Percentiles rank a stretch among this genome's conserved stretches.
Evolutionary conservation across 2,329 filamentous ascomycete genomes (phyloP).

Genomic region (Pestalotiopsis sp.): DNA sequence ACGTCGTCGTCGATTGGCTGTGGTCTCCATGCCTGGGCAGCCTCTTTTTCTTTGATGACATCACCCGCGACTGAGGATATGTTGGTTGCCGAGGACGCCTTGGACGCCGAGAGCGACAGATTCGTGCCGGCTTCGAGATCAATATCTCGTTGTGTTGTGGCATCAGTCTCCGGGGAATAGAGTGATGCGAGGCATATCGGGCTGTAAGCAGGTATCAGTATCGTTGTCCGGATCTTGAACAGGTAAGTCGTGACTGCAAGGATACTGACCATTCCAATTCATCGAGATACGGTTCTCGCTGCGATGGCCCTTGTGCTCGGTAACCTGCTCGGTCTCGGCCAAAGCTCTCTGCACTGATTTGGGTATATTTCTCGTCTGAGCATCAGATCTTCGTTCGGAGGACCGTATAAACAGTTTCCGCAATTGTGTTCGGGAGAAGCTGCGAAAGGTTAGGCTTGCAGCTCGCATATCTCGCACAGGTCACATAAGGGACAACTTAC

Average conservation of each 20-base stretch:
- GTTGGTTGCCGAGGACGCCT: conserved; percentile 10
- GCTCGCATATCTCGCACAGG: neutral
- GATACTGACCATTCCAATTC: conserved; percentile 23
- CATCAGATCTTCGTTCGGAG: neutral
- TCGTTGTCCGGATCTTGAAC: neutral
- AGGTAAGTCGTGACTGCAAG: neutral
- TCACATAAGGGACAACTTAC: conserved; percentile 18
- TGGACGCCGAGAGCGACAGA: neutral
- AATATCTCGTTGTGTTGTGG: conserved; percentile 1
- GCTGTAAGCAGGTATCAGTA: conserved; percentile 16
- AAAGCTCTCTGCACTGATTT: conserved; percentile 22
- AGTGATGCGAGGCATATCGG: conserved; percentile 29
- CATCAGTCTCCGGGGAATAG: conserved; percentile 15
- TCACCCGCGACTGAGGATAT: conserved; percentile 9
- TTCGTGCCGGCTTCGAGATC: conserved; percentile 19
- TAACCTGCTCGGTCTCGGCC: conserved; percentile 21
- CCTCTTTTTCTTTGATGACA: conserved; percentile 1
- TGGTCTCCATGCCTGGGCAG: neutral
- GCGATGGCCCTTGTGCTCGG: conserved; percentile 19
- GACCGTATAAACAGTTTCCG: neutral
- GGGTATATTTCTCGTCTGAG: conserved; percentile 4
- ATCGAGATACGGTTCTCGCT: conserved; percentile 17
- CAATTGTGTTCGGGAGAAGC: conserved; percentile 8
- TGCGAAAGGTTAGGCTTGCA: neutral
- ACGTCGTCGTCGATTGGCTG: conserved; percentile 32